Evolutionary conservation across 83 land plant species (phyloP).

Genomic region (Larix sibirica): DNA sequence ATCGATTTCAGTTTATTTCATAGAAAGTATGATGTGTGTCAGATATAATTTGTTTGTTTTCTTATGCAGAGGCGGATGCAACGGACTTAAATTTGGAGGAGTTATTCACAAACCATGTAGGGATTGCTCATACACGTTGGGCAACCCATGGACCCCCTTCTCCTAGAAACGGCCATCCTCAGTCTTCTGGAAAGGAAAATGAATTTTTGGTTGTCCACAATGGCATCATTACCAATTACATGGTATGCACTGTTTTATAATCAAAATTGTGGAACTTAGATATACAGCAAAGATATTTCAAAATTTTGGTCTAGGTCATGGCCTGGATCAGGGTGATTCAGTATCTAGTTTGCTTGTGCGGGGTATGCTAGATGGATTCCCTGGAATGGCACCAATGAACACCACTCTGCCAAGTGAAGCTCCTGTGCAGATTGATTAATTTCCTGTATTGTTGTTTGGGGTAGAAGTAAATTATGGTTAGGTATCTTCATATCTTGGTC

Average conservation of each 20-base stretch:
- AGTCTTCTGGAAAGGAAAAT: slow-evolving; percentile 84
- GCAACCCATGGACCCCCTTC: slow-evolving; percentile 99
- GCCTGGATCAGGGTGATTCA: neutral
- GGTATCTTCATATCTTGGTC: neutral
- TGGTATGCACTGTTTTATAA: slow-evolving; percentile 48
- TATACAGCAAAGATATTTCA: too few relatives aligned
- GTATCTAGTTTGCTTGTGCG: neutral
- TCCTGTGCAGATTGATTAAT: neutral
- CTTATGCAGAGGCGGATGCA: slow-evolving; percentile 67
- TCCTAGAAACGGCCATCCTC: slow-evolving; percentile 94
- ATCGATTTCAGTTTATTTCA: too few relatives aligned
- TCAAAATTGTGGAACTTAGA: too few relatives aligned
- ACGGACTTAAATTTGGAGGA: slow-evolving; percentile 74
- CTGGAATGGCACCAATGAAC: neutral
- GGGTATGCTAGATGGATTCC: neutral
- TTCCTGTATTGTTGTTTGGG: neutral
- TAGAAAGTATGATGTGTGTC: too few relatives aligned
- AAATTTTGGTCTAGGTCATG: too few relatives aligned
- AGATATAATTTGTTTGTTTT: too few relatives aligned
- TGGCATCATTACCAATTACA: slow-evolving; percentile 91
- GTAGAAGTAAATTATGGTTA: neutral
- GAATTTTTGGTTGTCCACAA: slow-evolving; percentile 98
- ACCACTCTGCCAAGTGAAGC: neutral
- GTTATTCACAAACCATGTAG: slow-evolving; percentile 73
- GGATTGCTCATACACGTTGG: slow-evolving; percentile 99